Evolutionary conservation across 2,329 filamentous ascomycete genomes (phyloP), one percentile per base, ranked within the genome.

Genomic region (Aspergillus costaricaensis): DNA sequence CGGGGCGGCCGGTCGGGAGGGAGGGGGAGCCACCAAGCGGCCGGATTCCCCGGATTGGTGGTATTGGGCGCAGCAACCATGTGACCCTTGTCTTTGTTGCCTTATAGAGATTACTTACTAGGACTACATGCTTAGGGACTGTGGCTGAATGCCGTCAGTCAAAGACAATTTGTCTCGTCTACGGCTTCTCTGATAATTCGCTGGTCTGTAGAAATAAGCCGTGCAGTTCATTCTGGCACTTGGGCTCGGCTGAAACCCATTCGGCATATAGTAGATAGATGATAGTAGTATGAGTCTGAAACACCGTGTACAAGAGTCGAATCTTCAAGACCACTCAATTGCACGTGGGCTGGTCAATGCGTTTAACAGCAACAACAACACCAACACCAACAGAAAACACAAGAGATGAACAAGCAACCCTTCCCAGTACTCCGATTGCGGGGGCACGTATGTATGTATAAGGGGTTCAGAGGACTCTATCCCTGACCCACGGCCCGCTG

Each of bases 351-450:
- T 14, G 15, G 47, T 17, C 25, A 50, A 50, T 50, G 47, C 47
- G 30, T 17, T 27, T 43, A 36, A 56, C 15, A 38, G 23, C 25
- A 49, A 12, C n/a, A 19, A 43, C 27, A 19, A 43, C 27, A 25
- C 15, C 47, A 55, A 17, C 27, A 41, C 48, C 51, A 56, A 25
- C 21, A 53, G n/a, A 54, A 52, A 57, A 39, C 25, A 23, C 43
- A 59, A 52, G 38, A 50, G 52, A 56, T 51, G 51, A 53, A 25
- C 41, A 58, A 56, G 57, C 12, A 49, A 30, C 47, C 41, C 27
- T 17, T 27, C 25, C 47, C 47, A 50, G 25, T 50, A 50, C 47
- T 50, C 47, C 47, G 47, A 32, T 32, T 50, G 47, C 47, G 25
- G 25, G 38, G 41, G 21, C 15, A 50, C 25, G 14, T 27, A 50